Evolutionary conservation across 1,139 yeast genomes (phyloP).

Genomic region (Pneumocystis canis): DNA sequence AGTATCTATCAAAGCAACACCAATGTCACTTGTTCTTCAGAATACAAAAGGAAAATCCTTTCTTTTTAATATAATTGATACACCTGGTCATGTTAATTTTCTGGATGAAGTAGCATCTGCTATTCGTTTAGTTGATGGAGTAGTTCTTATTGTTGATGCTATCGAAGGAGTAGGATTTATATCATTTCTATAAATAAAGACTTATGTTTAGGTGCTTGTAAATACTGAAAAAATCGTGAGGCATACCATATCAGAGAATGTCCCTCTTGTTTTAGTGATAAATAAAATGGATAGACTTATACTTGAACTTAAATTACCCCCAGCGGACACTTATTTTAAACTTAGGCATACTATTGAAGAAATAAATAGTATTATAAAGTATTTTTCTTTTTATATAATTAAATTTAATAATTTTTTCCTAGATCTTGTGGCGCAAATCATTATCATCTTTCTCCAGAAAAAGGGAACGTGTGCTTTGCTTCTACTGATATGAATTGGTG

Average conservation of each 20-base stretch:
- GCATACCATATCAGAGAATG: conserved; percentile 34
- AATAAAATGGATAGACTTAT: conserved; percentile 75
- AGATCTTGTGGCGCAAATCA: not conserved
- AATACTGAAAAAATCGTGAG: conserved; percentile 38
- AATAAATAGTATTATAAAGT: conserved; percentile 41
- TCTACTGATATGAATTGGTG: conserved; percentile 48
- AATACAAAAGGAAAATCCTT: conserved; percentile 42
- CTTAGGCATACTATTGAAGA: conserved; percentile 47
- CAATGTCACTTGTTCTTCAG: conserved; percentile 48
- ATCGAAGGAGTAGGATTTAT: conserved; percentile 49
- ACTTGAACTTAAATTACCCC: conserved; percentile 62
- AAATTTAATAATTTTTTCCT: conserved; percentile 1
- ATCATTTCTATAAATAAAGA: not conserved
- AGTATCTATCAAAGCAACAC: conserved; percentile 47
- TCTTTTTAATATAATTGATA: conserved; percentile 52
- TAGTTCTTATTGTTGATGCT: conserved; percentile 60
- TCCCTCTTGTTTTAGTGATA: conserved; percentile 47
- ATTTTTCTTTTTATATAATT: conserved; percentile 18
- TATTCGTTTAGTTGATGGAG: conserved; percentile 48
- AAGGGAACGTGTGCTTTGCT: conserved; percentile 58
- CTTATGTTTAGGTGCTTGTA: conserved; percentile 21
- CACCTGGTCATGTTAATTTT: conserved; percentile 88
- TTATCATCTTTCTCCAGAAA: conserved; percentile 37
- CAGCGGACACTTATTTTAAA: conserved; percentile 58
- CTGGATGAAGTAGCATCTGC: conserved; percentile 55